Conservation (phyloP, 768 basidiomycete genomes). For the Suillus discolor region DNA sequence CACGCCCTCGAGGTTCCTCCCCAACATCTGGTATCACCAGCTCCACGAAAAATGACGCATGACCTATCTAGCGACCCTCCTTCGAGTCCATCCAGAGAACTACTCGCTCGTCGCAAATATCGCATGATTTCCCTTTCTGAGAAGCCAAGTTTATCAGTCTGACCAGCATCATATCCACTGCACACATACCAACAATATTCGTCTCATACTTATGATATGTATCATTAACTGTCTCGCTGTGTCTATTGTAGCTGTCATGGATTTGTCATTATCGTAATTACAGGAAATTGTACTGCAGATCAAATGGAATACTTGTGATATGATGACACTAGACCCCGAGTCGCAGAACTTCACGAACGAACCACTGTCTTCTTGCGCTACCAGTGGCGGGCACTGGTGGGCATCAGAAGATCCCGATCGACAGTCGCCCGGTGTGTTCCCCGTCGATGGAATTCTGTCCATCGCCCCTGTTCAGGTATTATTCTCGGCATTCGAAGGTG, state of each 20-base stretch:
- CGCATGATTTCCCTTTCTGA: slow-evolving; percentile 31
- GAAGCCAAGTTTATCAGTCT: slow-evolving; percentile 1
- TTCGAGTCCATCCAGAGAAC: slow-evolving; percentile 50
- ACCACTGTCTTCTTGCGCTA: background rate
- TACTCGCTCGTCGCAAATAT: slow-evolving; percentile 42
- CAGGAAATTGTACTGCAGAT: slow-evolving; percentile 3
- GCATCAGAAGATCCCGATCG: background rate
- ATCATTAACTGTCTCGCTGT: slow-evolving; percentile 9
- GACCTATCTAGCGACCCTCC: slow-evolving; percentile 51
- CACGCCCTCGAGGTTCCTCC: slow-evolving; percentile 69
- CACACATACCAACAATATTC: slow-evolving; percentile 1
- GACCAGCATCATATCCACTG: background rate
- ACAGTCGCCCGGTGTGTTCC: background rate
- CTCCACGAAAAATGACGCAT: slow-evolving; percentile 42
- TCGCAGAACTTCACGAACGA: background rate
- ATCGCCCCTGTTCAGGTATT: background rate
- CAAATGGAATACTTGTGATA: background rate
- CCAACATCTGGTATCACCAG: slow-evolving; percentile 67
- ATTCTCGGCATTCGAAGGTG: slow-evolving; percentile 1
- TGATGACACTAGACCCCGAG: background rate
- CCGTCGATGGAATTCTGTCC: background rate
- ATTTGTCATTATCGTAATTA: slow-evolving; percentile 10
- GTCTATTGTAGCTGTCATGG: slow-evolving; percentile 5
- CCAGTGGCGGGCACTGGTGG: background rate
- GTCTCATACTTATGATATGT: slow-evolving; percentile 6